Percentiles rank a stretch among this genome's conserved stretches.
Evolutionary conservation across 2,329 filamentous ascomycete genomes (phyloP).

Genomic region (Fusarium udum): DNA sequence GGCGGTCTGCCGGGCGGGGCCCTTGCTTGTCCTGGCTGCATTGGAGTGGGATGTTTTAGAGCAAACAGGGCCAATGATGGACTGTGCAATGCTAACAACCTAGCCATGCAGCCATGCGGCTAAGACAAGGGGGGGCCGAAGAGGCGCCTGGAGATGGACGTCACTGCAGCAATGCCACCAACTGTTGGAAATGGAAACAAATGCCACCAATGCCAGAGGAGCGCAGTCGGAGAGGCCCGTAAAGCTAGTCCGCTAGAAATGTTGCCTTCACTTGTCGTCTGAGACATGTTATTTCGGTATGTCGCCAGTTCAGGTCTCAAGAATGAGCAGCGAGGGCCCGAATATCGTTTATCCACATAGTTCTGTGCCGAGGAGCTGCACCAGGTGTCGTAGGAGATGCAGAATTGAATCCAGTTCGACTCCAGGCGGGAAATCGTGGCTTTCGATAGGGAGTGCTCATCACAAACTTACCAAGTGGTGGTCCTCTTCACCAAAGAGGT

Average conservation of each 20-base stretch:
- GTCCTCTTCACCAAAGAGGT: slow-evolving; percentile 32
- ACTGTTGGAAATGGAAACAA: slow-evolving; percentile 21
- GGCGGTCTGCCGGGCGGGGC: slow-evolving; percentile 31
- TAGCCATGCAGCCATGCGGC: slow-evolving; percentile 34
- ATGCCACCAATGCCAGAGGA: slow-evolving; percentile 33
- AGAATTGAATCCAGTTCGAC: neutral
- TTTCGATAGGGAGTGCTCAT: slow-evolving; percentile 3
- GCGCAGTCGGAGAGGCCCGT: slow-evolving; percentile 22
- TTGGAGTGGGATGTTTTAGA: slow-evolving; percentile 34
- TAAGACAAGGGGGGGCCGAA: slow-evolving; percentile 39
- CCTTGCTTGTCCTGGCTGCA: slow-evolving; percentile 21
- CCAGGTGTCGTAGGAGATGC: neutral
- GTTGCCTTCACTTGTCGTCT: slow-evolving; percentile 3
- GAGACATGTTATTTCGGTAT: slow-evolving; percentile 23
- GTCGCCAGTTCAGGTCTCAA: slow-evolving; percentile 2
- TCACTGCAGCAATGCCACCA: slow-evolving; percentile 37
- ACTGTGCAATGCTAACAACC: slow-evolving; percentile 36
- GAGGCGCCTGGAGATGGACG: slow-evolving; percentile 33
- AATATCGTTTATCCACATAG: neutral
- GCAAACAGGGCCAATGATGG: slow-evolving; percentile 36
- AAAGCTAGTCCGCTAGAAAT: slow-evolving; percentile 7
- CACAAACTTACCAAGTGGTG: slow-evolving; percentile 42
- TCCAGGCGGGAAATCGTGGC: neutral
- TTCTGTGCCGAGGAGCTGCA: slow-evolving; percentile 2
- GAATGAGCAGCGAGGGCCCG: slow-evolving; percentile 14